Evolutionary conservation across 768 basidiomycete species (phyloP), one percentile per base, ranked within the genome.

Genomic region (Rhodotorula toruloides): DNA sequence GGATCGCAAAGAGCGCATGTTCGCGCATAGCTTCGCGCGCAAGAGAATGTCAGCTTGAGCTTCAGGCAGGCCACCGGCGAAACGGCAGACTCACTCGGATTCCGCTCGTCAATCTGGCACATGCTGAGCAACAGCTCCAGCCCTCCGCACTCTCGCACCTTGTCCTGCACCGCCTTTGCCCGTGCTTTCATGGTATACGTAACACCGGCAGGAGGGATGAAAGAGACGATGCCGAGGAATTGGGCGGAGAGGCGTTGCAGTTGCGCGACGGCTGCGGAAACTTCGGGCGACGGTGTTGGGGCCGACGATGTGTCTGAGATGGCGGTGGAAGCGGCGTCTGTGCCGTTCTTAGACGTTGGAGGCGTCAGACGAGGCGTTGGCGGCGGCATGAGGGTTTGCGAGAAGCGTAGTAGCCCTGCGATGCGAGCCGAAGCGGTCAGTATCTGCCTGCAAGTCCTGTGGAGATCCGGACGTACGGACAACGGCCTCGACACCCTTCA

Each of bases 1-100:
- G 84, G 27, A 96, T 80, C 27, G 90, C 83, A 70, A 96, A 86
- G 47, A 97, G 84, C 4, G 92, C 91, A 75, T 96, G 90, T 78
- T 97, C 93, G 27, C 91, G 86, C 53, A 98, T 79, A 78, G 90
- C 93, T 91, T 48, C 5, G n/a, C 13, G 27, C 21, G 1, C 25
- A 11, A 34, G 17, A 25, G 17, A 7, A 31, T 27, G 25, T n/a
- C n/a, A n/a, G n/a, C n/a, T n/a, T n/a, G n/a, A n/a, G n/a, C n/a
- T n/a, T n/a, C n/a, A n/a, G n/a, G n/a, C n/a, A n/a, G n/a, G n/a
- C n/a, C n/a, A n/a, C n/a, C n/a, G n/a, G n/a, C n/a, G 36, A 21
- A 25, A 48, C 3, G 14, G 0, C 22, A 8, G 34, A 55, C 70
- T 22, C 25, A 71, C 70, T 71, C 12, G 59, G 55, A 19, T 71